A percentile compares a stretch with the other conserved stretches of the same genome.
Conservation (phyloP, 352 stramenopile genomes). For the Phytophthora brassicae region DNA sequence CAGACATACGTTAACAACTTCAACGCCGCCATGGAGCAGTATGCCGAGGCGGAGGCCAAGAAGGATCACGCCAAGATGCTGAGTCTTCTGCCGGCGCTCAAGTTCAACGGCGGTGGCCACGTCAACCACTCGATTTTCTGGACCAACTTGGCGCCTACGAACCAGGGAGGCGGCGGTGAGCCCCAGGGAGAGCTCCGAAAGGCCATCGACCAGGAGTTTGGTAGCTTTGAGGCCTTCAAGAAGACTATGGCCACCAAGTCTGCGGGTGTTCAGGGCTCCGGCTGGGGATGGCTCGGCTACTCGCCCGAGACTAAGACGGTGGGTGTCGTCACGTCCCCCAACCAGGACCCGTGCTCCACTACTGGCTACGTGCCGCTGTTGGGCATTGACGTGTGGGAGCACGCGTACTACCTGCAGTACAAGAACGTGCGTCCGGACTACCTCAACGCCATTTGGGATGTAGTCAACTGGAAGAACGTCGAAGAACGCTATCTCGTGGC, state of each 20-base stretch:
- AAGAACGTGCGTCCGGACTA: constrained; percentile 96
- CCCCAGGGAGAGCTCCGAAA: constrained; percentile 83
- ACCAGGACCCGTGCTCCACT: constrained; percentile 96
- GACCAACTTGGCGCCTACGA: constrained; percentile 93
- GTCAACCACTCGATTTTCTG: constrained; percentile 99
- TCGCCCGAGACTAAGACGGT: constrained; percentile 86
- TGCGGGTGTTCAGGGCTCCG: constrained; percentile 95
- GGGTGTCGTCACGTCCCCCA: constrained; percentile 88
- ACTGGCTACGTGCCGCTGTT: constrained; percentile 96
- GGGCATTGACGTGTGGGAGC: constrained; percentile 98
- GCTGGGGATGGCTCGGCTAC: constrained; percentile 98
- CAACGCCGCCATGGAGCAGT: constrained; percentile 93
- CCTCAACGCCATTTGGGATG: constrained; percentile 98
- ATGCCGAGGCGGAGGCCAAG: constrained; percentile 87
- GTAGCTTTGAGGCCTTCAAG: constrained; percentile 92
- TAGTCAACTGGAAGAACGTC: constrained; percentile 96
- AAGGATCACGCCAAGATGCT: constrained; percentile 92
- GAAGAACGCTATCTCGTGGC: constrained; percentile 72
- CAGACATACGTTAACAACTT: constrained; percentile 97
- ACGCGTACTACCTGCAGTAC: constrained; percentile 97
- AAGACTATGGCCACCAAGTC: constrained; percentile 87
- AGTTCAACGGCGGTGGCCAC: constrained; percentile 98
- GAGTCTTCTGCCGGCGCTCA: constrained; percentile 90
- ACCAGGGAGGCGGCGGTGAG: constrained; percentile 76
- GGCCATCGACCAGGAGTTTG: constrained; percentile 92